phyloP scores from a whole-genome alignment of 306 rosid genomes.

The Argentina anserina region DNA sequence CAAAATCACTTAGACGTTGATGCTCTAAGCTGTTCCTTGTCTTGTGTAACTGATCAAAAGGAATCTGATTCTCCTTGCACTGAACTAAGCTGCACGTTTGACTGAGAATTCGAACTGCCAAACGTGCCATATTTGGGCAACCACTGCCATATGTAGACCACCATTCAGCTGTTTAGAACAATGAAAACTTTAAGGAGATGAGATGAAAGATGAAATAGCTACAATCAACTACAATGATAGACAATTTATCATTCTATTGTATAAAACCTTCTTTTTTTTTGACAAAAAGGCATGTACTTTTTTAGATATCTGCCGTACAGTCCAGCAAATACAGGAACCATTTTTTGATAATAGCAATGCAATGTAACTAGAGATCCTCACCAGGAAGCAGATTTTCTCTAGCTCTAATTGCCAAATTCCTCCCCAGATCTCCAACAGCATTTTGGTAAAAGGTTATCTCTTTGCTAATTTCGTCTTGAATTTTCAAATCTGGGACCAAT shows the following conservation, averaged over 20 bases:
- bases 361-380: constrained; percentile 38
- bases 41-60: constrained; percentile 42
- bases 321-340: constrained; percentile 11
- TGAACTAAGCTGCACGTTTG: constrained; percentile 57
- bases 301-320: neutral
- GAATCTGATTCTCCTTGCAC: constrained; percentile 45
- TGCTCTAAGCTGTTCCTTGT: constrained; percentile 60
- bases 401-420: constrained; percentile 76
- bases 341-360: constrained; percentile 11
- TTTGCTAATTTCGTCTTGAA: constrained; percentile 70
- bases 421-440: constrained; percentile 70
- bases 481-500: constrained; percentile 61
- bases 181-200: constrained; percentile 9
- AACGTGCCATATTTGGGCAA: constrained; percentile 58
- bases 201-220: neutral
- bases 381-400: constrained; percentile 76
- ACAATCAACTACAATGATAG: neutral
- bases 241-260: neutral
- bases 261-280: neutral
- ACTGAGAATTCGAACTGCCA: constrained; percentile 63
- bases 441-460: constrained; percentile 60
- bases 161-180: constrained; percentile 68
- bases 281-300: neutral
- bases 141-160: constrained; percentile 85
- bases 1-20: constrained; percentile 62